Conservation (phyloP, 768 basidiomycete species). For the Xerocomus brunneocitrinus region DNA sequence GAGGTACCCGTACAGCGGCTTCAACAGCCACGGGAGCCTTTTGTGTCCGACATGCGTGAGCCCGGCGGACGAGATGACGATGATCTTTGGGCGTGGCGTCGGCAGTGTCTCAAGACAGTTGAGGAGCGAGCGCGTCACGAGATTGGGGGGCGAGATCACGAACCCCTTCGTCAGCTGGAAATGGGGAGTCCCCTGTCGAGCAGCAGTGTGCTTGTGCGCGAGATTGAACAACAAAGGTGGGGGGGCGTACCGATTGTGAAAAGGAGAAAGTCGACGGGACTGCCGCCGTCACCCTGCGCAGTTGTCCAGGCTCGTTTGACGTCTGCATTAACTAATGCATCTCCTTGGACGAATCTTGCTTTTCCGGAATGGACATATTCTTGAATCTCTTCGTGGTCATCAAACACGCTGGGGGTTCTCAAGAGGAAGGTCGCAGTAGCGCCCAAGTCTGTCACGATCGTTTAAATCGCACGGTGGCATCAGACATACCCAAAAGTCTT, state of each 20-base stretch:
- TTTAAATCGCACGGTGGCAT: too few species aligned
- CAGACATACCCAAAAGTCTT: constrained; percentile 42
- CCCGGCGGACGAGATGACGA: constrained; percentile 53
- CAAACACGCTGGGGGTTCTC: constrained; percentile 49
- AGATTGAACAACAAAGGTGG: background rate
- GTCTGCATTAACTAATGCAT: constrained; percentile 52
- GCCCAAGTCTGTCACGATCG: constrained; percentile 42
- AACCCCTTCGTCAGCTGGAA: constrained; percentile 48
- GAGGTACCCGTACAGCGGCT: constrained; percentile 45
- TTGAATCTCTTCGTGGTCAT: constrained; percentile 51
- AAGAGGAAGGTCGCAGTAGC: constrained; percentile 62
- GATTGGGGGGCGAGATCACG: constrained; percentile 46
- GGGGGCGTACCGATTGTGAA: constrained; percentile 54
- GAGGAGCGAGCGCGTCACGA: constrained; percentile 54
- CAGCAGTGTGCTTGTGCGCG: background rate
- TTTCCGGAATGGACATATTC: constrained; percentile 44
- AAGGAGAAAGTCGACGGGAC: constrained; percentile 48
- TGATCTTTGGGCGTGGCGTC: constrained; percentile 41
- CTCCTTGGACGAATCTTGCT: constrained; percentile 55
- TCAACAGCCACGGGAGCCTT: constrained; percentile 44
- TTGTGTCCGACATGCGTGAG: constrained; percentile 42
- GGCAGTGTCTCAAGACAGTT: constrained; percentile 57
- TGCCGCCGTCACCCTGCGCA: constrained; percentile 22
- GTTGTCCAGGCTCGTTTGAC: constrained; percentile 50
- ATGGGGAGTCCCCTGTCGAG: constrained; percentile 27